Conservation (phyloP, 2,329 filamentous ascomycete genomes). For the Ophiostoma piceae region DNA sequence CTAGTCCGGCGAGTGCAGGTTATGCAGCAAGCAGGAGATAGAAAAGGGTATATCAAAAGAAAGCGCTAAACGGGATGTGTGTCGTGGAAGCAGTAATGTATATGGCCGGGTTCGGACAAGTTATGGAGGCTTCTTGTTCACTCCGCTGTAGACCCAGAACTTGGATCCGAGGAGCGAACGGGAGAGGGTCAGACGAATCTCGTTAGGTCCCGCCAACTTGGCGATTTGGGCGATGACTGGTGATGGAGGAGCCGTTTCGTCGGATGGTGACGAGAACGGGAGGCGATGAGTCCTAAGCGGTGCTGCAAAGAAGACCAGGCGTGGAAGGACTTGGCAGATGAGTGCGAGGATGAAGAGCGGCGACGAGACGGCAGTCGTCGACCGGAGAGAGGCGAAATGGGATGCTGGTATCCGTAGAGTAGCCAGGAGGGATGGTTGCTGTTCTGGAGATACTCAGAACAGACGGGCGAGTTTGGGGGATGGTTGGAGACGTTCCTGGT, state of each 20-base stretch:
- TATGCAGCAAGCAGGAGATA: constrained; percentile 19
- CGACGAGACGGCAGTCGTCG: constrained; percentile 6
- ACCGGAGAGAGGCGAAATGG: background rate
- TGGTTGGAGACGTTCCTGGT: constrained; percentile 4
- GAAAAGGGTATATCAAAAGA: constrained; percentile 15
- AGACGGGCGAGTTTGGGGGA: background rate
- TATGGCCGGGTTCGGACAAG: constrained; percentile 39
- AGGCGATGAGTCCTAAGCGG: background rate
- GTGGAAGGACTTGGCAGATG: background rate
- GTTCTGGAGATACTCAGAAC: constrained; percentile 14
- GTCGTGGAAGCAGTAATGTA: constrained; percentile 12
- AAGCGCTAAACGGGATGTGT: constrained; percentile 12
- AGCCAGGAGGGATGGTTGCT: constrained; percentile 24
- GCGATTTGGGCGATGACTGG: constrained; percentile 25
- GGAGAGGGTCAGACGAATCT: constrained; percentile 65
- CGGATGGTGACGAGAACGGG: constrained; percentile 20
- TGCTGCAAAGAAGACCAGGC: background rate
- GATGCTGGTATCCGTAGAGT: constrained; percentile 13
- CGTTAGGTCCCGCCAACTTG: constrained; percentile 42
- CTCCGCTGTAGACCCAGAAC: constrained; percentile 92
- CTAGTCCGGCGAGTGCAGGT: constrained; percentile 17
- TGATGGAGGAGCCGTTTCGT: constrained; percentile 17
- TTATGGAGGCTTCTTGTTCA: constrained; percentile 98
- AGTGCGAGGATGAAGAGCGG: background rate
- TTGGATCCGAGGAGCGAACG: constrained; percentile 89